These are phyloP conservation scores for Hypoxylon sp. DNA, from an alignment of 2,329 filamentous ascomycete genomes.

Conservation along the genomic window DNA sequence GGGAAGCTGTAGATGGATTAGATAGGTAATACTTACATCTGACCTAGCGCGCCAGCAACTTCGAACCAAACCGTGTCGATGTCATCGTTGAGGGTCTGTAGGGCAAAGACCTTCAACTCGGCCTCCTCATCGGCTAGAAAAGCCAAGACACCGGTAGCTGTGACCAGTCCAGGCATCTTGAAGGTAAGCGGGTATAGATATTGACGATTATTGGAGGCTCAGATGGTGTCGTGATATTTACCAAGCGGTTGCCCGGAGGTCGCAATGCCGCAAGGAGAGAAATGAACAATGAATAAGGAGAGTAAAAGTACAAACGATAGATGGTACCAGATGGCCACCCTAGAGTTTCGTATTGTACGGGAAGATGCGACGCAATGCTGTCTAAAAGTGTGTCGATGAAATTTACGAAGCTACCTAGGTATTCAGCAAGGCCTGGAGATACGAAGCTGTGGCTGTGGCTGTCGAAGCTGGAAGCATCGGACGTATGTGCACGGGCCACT, in stretches of 20 bases:
- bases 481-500: conserved; percentile 39
- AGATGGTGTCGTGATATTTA: not conserved
- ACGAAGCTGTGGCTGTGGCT: conserved; percentile 25
- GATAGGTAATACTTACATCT: conserved; percentile 74
- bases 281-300: not conserved
- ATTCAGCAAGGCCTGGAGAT: not conserved
- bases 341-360: not conserved
- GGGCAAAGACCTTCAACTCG: conserved; percentile 92
- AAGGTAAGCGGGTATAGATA: not conserved
- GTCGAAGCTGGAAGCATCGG: conserved; percentile 14
- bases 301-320: not conserved
- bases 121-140: conserved; percentile 95
- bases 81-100: conserved; percentile 94
- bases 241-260: not conserved
- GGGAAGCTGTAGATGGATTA: not conserved
- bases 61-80: conserved; percentile 99
- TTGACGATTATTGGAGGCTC: not conserved
- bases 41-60: conserved; percentile 88
- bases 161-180: conserved; percentile 91
- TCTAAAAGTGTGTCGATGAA: not conserved
- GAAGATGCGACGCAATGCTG: not conserved
- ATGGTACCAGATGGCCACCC: not conserved
- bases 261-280: not conserved
- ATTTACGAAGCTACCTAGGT: not conserved
- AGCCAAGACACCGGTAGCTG: conserved; percentile 92